Evolutionary conservation across 768 basidiomycete species (phyloP).

Genomic region (Leucosporidium yakuticum): DNA sequence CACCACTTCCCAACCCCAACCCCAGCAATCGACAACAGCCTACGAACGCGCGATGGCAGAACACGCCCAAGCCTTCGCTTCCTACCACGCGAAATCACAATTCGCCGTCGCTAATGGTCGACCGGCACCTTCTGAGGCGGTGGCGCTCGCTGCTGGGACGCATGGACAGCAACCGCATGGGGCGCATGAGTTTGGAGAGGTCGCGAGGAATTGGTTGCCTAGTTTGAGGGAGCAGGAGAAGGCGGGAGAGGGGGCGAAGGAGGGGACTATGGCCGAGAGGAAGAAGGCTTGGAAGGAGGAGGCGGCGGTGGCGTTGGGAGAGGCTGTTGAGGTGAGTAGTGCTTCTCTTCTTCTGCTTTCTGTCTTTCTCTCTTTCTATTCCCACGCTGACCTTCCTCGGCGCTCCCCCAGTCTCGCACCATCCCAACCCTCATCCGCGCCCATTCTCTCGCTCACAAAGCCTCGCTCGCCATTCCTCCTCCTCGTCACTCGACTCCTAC

Average conservation of each 20-base stretch:
- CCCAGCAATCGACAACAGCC: not conserved
- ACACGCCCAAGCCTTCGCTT: slow-evolving; percentile 9
- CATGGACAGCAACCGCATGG: not conserved
- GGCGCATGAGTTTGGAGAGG: not conserved
- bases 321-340: slow-evolving; percentile 13
- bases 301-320: not conserved
- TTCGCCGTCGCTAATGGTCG: no score
- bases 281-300: slow-evolving; percentile 7
- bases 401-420: not conserved
- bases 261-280: not conserved
- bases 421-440: slow-evolving; percentile 6
- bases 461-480: not conserved
- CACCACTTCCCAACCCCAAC: not conserved
- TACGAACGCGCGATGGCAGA: not conserved
- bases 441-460: not conserved
- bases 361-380: no score
- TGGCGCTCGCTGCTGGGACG: not conserved
- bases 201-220: not conserved
- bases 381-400: no score
- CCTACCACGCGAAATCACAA: not conserved
- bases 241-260: not conserved
- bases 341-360: not conserved
- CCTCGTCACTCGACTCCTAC: not conserved
- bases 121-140: no score
- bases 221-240: no score